phyloP scores from a whole-genome alignment of 306 rosid genomes.

The Cyamopsis tetragonoloba region DNA sequence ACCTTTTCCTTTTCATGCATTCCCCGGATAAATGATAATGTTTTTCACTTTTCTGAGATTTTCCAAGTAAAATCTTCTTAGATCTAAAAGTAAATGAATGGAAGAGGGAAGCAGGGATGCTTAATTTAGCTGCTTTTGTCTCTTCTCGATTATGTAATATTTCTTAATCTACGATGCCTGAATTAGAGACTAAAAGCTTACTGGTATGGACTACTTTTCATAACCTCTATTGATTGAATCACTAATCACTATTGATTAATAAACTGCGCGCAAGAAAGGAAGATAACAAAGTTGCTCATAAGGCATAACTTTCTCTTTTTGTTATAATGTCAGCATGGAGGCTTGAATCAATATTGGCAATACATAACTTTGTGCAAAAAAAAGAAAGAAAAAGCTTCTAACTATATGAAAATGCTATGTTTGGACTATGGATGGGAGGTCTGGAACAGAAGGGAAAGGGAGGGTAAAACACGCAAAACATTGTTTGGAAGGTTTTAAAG shows the following conservation, averaged over 20 bases:
- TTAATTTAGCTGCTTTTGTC: slow-evolving; percentile 8
- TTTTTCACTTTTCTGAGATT: not conserved
- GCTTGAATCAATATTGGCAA: not conserved
- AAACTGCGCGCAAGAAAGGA: not conserved
- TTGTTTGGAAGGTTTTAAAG: not conserved
- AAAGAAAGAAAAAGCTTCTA: too few relatives aligned
- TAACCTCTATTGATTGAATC: not conserved
- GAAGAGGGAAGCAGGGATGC: not conserved
- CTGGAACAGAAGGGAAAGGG: not conserved
- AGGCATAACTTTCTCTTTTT: not conserved
- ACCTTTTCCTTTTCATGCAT: not conserved
- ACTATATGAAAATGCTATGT: not conserved
- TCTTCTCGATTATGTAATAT: not conserved
- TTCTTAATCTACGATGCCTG: not conserved
- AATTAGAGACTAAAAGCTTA: not conserved
- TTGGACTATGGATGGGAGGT: not conserved
- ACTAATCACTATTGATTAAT: not conserved
- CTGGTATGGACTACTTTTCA: not conserved
- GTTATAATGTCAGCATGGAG: not conserved
- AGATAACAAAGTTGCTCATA: not conserved
- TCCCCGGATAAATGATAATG: not conserved
- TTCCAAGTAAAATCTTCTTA: not conserved
- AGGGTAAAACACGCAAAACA: not conserved
- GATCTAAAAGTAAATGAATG: not conserved
- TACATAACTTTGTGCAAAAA: not conserved